Conservation (phyloP, 1,139 yeast species). For the Pichia sp. region DNA sequence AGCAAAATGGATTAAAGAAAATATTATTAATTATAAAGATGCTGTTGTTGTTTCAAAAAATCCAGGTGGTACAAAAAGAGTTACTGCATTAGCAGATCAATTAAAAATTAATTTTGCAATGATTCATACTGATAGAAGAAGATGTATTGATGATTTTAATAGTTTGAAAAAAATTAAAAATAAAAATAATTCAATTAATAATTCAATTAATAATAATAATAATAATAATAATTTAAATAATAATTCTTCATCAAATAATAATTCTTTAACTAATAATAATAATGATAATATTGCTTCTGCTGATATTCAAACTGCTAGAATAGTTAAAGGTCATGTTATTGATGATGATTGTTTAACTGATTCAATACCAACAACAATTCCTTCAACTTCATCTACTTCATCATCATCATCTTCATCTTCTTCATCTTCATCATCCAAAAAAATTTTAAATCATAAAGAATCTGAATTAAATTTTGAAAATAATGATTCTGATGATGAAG, state of each 20-base stretch:
- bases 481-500: slow-evolving; percentile 77
- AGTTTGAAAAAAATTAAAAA: slow-evolving; percentile 30
- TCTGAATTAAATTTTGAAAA: slow-evolving; percentile 50
- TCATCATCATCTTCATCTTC: slow-evolving; percentile 4
- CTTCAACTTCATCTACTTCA: background rate
- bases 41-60: slow-evolving; percentile 93
- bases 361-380: too few species aligned
- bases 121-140: slow-evolving; percentile 97
- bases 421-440: background rate
- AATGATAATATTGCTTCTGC: slow-evolving; percentile 56
- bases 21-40: slow-evolving; percentile 73
- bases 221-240: too few species aligned
- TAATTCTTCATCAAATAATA: background rate
- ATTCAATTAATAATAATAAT: background rate
- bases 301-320: slow-evolving; percentile 92
- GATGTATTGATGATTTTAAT: slow-evolving; percentile 66
- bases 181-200: background rate
- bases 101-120: slow-evolving; percentile 94
- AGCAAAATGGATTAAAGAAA: slow-evolving; percentile 93
- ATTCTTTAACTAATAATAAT: slow-evolving; percentile 36
- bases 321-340: slow-evolving; percentile 95
- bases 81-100: slow-evolving; percentile 93
- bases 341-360: slow-evolving; percentile 42
- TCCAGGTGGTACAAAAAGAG: slow-evolving; percentile 98
- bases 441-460: slow-evolving; percentile 20